Percentiles rank a stretch among this genome's conserved stretches.
phyloP scores from a whole-genome alignment of 345 rosid species.

The Corymbia maculata region DNA sequence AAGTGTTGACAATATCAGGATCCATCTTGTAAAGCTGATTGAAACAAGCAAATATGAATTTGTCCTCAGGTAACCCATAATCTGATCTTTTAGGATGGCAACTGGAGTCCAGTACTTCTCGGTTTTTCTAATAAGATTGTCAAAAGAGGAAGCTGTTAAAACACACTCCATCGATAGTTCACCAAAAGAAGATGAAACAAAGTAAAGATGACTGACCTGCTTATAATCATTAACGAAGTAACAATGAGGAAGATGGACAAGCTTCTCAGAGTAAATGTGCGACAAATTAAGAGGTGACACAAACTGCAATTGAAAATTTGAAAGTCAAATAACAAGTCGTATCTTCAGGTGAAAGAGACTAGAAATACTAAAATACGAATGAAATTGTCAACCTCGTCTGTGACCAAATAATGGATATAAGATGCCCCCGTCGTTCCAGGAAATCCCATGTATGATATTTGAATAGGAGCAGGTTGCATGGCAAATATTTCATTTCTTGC shows the following conservation, averaged over 20 bases:
- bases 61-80: slow-evolving; percentile 93
- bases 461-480: slow-evolving; percentile 97
- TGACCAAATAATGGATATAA: slow-evolving; percentile 90
- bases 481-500: slow-evolving; percentile 98
- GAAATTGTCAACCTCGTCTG: slow-evolving; percentile 66
- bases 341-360: not conserved
- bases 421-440: slow-evolving; percentile 98
- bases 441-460: slow-evolving; percentile 98
- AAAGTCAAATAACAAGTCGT: not conserved
- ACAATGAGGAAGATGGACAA: slow-evolving; percentile 95
- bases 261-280: slow-evolving; percentile 90
- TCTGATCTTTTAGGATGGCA: slow-evolving; percentile 74
- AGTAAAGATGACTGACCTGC: slow-evolving; percentile 39
- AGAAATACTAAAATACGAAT: not conserved
- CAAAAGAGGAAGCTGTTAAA: not conserved
- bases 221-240: slow-evolving; percentile 99
- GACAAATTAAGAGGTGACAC: slow-evolving; percentile 75
- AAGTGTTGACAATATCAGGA: slow-evolving; percentile 86
- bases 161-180: not conserved
- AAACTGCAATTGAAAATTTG: slow-evolving; percentile 39
- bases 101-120: slow-evolving; percentile 75
- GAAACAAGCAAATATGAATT: slow-evolving; percentile 96
- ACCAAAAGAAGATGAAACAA: not conserved
- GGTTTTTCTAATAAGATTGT: slow-evolving; percentile 59
- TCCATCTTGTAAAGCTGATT: slow-evolving; percentile 99